phyloP scores from a whole-genome alignment of 1,284 basidiomycete species.

The Moesziomyces sp. region DNA sequence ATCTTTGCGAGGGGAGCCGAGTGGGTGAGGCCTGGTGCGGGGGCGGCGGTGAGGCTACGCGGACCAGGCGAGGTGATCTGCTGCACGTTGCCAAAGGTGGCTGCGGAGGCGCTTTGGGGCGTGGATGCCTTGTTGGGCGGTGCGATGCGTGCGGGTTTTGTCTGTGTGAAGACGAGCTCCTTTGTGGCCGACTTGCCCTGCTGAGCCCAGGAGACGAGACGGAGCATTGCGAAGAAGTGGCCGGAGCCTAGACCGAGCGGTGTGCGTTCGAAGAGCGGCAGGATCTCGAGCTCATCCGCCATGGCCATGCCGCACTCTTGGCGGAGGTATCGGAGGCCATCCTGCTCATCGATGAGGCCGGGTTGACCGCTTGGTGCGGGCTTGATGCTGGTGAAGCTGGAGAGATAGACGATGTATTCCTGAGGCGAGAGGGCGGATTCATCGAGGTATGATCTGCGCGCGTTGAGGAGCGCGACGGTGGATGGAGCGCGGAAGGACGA shows the following conservation, averaged over 20 bases:
- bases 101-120: slow-evolving; percentile 39
- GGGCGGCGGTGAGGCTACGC: slow-evolving; percentile 31
- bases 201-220: slow-evolving; percentile 65
- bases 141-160: slow-evolving; percentile 44
- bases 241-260: slow-evolving; percentile 61
- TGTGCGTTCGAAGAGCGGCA: slow-evolving; percentile 65
- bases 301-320: slow-evolving; percentile 59
- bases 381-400: slow-evolving; percentile 58
- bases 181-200: slow-evolving; percentile 49
- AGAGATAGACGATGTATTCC: slow-evolving; percentile 60
- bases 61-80: slow-evolving; percentile 32
- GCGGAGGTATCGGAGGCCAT: slow-evolving; percentile 62
- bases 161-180: slow-evolving; percentile 64
- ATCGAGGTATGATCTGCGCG: slow-evolving; percentile 53
- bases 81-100: slow-evolving; percentile 30
- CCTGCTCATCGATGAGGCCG: slow-evolving; percentile 63
- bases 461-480: slow-evolving; percentile 19
- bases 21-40: slow-evolving; percentile 14
- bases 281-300: slow-evolving; percentile 64
- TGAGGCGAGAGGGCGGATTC: slow-evolving; percentile 63
- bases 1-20: slow-evolving; percentile 13
- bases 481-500: slow-evolving; percentile 25
- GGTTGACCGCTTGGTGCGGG: slow-evolving; percentile 58
- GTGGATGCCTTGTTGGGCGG: slow-evolving; percentile 25
- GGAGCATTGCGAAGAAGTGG: slow-evolving; percentile 65